These are phyloP conservation scores for Glycyrrhiza uralensis DNA, from an alignment of 306 rosid genomes.

Conservation along the genomic window DNA sequence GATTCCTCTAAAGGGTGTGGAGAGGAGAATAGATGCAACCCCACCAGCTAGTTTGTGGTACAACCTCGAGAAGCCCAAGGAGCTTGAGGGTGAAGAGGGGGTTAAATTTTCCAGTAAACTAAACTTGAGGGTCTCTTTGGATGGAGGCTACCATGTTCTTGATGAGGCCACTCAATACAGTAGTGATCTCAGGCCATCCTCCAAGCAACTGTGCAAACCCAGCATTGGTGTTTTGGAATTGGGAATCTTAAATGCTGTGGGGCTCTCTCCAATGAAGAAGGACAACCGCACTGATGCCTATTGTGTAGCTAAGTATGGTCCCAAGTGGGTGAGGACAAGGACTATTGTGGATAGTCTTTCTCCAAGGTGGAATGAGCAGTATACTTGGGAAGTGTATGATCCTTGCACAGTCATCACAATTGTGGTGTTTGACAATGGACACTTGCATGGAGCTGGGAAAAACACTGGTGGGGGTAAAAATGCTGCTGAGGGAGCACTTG, in stretches of 20 bases:
- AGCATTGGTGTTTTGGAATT: constrained; percentile 48
- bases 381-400: constrained; percentile 48
- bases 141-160: constrained; percentile 59
- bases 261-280: constrained; percentile 42
- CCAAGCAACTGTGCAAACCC: constrained; percentile 19
- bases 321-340: constrained; percentile 55
- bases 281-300: constrained; percentile 42
- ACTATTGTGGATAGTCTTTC: constrained; percentile 35
- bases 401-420: constrained; percentile 49
- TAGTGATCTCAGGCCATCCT: constrained; percentile 46
- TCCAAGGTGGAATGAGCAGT: constrained; percentile 46
- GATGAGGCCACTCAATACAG: constrained; percentile 47
- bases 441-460: constrained; percentile 30
- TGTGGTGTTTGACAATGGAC: constrained; percentile 49
- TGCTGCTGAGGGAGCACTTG: background rate
- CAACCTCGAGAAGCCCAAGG: constrained; percentile 18
- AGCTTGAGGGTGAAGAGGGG: background rate
- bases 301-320: constrained; percentile 52
- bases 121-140: constrained; percentile 41
- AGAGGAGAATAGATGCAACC: constrained; percentile 24
- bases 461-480: background rate
- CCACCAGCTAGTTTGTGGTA: constrained; percentile 20
- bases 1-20: constrained; percentile 29
- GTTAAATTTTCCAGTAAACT: background rate
- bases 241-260: constrained; percentile 41